A percentile compares a stretch with the other conserved stretches of the same genome.
Conservation (phyloP, 139 green algal genomes). For the Eudorina sp. region DNA sequence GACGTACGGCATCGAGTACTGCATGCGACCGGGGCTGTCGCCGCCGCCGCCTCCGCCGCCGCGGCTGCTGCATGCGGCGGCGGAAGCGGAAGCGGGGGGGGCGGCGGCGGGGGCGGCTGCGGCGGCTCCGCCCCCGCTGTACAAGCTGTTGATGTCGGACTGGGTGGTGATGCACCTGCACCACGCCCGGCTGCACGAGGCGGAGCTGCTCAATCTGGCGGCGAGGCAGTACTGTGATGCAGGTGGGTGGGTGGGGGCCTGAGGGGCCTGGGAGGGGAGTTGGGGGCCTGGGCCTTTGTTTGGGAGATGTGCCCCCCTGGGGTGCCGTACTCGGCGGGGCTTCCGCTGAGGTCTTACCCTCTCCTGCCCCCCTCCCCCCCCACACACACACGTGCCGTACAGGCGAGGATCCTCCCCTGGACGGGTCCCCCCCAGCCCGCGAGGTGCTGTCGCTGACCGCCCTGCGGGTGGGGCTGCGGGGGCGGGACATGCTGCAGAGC, state of each 20-base stretch:
- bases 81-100: not conserved
- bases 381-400: not conserved
- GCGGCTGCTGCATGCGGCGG: not conserved
- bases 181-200: not conserved
- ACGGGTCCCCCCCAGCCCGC: constrained; percentile 7
- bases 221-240: not conserved
- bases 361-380: too few relatives aligned
- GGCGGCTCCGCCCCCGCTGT: not conserved
- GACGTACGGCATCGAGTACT: not conserved
- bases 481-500: not conserved
- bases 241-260: constrained; percentile 2
- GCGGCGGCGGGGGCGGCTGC: not conserved
- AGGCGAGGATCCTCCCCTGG: constrained; percentile 1
- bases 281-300: too few relatives aligned
- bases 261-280: too few relatives aligned
- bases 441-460: not conserved
- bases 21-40: not conserved
- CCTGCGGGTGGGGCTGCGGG: not conserved
- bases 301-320: too few relatives aligned
- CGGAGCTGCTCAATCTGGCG: constrained; percentile 38
- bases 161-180: constrained; percentile 31
- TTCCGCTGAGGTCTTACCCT: too few relatives aligned
- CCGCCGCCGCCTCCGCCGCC: not conserved
- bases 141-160: constrained; percentile 42
- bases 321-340: too few relatives aligned